These are phyloP conservation scores for Binderoboletus segoi DNA, from an alignment of 1,284 basidiomycete genomes.

Conservation along the genomic window DNA sequence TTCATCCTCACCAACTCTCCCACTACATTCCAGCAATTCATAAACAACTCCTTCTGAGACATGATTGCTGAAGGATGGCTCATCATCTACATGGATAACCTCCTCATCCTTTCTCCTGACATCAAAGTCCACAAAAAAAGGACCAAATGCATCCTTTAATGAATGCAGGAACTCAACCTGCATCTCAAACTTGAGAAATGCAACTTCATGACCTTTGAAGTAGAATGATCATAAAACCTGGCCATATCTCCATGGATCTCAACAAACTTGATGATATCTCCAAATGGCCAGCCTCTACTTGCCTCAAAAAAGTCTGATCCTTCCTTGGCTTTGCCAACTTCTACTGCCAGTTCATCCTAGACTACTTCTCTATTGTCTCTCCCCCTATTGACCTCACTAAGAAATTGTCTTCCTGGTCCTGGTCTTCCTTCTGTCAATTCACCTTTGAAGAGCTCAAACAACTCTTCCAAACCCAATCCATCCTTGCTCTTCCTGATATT, in stretches of 20 bases:
- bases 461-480: neutral
- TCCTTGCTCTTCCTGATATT: neutral
- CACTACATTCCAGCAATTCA: too few species aligned
- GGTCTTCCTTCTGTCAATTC: neutral
- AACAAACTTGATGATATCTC: slow-evolving; percentile 28
- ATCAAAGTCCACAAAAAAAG: slow-evolving; percentile 7
- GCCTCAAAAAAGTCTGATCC: slow-evolving; percentile 8
- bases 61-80: neutral
- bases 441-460: neutral
- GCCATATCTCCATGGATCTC: slow-evolving; percentile 39
- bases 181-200: slow-evolving; percentile 43
- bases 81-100: neutral
- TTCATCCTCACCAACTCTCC: too few species aligned
- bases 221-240: slow-evolving; percentile 38
- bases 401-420: neutral
- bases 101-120: neutral
- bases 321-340: slow-evolving; percentile 1
- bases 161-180: slow-evolving; percentile 33
- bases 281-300: neutral
- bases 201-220: slow-evolving; percentile 30
- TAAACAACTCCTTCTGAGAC: neutral
- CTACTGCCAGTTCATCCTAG: neutral
- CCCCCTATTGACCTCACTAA: too few species aligned
- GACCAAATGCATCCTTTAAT: slow-evolving; percentile 32
- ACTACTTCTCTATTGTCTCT: neutral